phyloP scores from a whole-genome alignment of 768 basidiomycete genomes.

The Agaricus blazei region DNA sequence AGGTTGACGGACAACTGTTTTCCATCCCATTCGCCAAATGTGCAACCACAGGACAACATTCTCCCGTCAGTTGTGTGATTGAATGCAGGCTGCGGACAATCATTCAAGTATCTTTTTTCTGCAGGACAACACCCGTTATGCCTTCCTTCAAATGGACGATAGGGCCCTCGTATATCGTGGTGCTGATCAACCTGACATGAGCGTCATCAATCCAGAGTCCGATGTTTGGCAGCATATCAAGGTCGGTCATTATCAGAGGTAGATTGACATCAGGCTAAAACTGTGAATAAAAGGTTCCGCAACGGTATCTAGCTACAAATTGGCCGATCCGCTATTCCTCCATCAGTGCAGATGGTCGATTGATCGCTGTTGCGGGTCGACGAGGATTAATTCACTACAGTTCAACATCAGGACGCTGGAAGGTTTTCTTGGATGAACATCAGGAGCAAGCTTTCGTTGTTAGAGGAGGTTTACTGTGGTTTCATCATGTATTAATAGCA shows the following conservation, averaged over 20 bases:
- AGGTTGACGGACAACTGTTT: constrained; percentile 68
- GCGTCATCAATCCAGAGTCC: constrained; percentile 95
- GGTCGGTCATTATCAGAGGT: constrained; percentile 30
- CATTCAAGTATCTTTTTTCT: background rate
- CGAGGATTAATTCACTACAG: constrained; percentile 93
- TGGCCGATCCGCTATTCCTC: constrained; percentile 95
- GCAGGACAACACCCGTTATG: constrained; percentile 93
- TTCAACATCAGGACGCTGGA: constrained; percentile 93
- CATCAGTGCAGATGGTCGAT: constrained; percentile 82
- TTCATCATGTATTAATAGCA: constrained; percentile 90
- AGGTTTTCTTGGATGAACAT: constrained; percentile 70
- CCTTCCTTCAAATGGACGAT: constrained; percentile 94
- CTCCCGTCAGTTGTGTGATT: constrained; percentile 56
- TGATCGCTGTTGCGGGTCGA: constrained; percentile 90
- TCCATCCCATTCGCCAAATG: constrained; percentile 92
- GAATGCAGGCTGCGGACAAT: background rate
- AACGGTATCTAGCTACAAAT: constrained; percentile 81
- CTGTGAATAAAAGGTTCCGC: constrained; percentile 60
- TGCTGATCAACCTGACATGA: constrained; percentile 97
- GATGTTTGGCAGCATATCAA: constrained; percentile 99
- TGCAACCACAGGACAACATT: constrained; percentile 85
- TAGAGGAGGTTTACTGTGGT: constrained; percentile 92
- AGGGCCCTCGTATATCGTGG: constrained; percentile 90
- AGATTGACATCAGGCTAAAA: background rate
- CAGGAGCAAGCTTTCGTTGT: constrained; percentile 89